Percentiles rank a stretch among this genome's conserved stretches.
phyloP scores from a whole-genome alignment of 2,329 filamentous ascomycete genomes.

The Stemphylium lycopersici region DNA sequence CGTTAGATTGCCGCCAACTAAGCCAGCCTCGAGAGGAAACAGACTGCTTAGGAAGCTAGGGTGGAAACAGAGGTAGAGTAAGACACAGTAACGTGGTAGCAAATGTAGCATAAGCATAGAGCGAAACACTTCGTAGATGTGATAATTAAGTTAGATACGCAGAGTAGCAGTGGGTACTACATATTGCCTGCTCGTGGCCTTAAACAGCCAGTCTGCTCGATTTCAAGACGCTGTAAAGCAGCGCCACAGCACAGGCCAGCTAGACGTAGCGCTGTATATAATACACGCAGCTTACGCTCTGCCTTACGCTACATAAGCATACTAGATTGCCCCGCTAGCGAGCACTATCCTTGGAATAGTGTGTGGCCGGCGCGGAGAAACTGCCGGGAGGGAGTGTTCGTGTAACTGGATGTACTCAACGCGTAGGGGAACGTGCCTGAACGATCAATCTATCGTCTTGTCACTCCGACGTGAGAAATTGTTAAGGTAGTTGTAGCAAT shows the following conservation, averaged over 20 bases:
- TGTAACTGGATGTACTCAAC: neutral
- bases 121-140: too few species aligned
- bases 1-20: neutral
- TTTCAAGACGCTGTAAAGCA: neutral
- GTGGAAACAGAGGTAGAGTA: neutral
- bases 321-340: neutral
- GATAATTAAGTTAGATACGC: too few species aligned
- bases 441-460: neutral
- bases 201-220: neutral
- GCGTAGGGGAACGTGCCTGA: neutral
- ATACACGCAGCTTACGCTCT: neutral
- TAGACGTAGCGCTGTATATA: neutral
- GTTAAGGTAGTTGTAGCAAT: neutral
- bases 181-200: neutral
- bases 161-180: too few species aligned
- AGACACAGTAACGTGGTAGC: neutral
- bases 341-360: neutral
- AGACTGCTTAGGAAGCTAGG: neutral
- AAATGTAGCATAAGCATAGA: neutral
- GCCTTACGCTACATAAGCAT: neutral
- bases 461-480: neutral
- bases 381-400: neutral
- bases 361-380: neutral
- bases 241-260: neutral
- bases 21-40: neutral